Conservation (phyloP, 768 basidiomycete species). For the Rhodotorula babjevae region DNA sequence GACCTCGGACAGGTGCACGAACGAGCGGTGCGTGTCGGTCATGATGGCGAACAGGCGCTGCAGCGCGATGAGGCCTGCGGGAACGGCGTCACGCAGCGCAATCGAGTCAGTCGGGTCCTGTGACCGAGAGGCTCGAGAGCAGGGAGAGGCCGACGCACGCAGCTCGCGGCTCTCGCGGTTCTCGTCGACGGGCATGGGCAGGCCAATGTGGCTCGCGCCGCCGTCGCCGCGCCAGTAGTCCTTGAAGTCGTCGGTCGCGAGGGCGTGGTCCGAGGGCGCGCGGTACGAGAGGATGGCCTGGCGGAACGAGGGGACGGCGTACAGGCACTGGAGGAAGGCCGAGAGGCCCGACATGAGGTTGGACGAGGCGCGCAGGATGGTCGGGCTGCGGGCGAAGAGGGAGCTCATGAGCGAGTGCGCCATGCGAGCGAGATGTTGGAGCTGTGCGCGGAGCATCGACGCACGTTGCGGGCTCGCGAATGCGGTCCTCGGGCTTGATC, state of each 20-base stretch:
- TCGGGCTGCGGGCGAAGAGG: background rate
- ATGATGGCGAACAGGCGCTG: constrained; percentile 34
- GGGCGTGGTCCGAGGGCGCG: background rate
- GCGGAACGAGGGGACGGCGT: constrained; percentile 20
- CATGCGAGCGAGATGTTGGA: too few species aligned
- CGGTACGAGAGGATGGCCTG: constrained; percentile 18
- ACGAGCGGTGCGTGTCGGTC: constrained; percentile 13
- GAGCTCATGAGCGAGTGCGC: too few species aligned
- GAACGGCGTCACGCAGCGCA: too few species aligned
- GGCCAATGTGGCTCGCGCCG: background rate
- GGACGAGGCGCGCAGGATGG: constrained; percentile 16
- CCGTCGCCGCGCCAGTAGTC: constrained; percentile 13
- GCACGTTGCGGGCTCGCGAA: constrained; percentile 5
- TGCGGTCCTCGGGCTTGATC: constrained; percentile 7
- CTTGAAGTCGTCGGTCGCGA: background rate
- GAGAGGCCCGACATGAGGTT: constrained; percentile 13
- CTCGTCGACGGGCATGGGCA: constrained; percentile 2
- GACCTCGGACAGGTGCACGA: constrained; percentile 32
- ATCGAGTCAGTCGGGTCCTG: too few species aligned
- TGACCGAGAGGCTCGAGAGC: background rate
- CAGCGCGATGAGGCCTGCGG: constrained; percentile 21
- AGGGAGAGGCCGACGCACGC: background rate
- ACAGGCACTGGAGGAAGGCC: constrained; percentile 28
- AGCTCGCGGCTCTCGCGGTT: constrained; percentile 5
- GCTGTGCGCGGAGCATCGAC: too few species aligned